Evolutionary conservation across 1,284 basidiomycete genomes (phyloP), one percentile per base, ranked within the genome.

Genomic region (Rhodotorula sp.): DNA sequence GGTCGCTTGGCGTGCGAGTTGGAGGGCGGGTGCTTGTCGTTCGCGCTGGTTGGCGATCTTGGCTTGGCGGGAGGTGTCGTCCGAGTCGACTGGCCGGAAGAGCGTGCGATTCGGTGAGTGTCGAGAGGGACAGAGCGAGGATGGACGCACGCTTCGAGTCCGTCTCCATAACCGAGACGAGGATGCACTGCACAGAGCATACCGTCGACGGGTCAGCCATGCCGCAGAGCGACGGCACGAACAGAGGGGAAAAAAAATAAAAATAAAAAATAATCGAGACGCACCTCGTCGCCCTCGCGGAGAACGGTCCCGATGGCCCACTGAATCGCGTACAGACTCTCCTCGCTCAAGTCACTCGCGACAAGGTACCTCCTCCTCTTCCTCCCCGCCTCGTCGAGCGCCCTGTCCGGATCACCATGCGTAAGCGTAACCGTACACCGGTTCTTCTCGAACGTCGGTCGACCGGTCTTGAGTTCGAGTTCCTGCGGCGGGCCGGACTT

Each of bases 101-200:
- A 7, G 22, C 9, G 40, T 15, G 11, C 13, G 37, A 40, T 3
- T 44, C 60, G 26, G 18, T 3, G 37, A 22, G 40, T 31, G 53
- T 26, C 24, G 22, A 24, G 26, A 6, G 51, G 24, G 37, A 63
- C 44, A 69, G 62, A 22, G 51, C 55, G 51, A 52, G 51, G 20
- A 69, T 53, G 60, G 4, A 34, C 86, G 70, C 76, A 91, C 91
- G 84, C 82, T 95, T 97, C 57, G 84, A 83, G 73, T 98, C 95
- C 73, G 93, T 94, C 81, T 99, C 95, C 72, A 92, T 89, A 8
- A 98, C 90, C 2, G 89, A 92, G 6, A 96, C 90, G 69, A 96
- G 85, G 71, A 94, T 70, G 52, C 71, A 70, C 68, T 70, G 50
- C 28, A 26, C 2, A 9, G 22, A n/a, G 31, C 5, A 44, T 15